Base-by-base conservation (phyloP, 371 early-diverging fungal species). In the Mucor mucedo region DNA sequence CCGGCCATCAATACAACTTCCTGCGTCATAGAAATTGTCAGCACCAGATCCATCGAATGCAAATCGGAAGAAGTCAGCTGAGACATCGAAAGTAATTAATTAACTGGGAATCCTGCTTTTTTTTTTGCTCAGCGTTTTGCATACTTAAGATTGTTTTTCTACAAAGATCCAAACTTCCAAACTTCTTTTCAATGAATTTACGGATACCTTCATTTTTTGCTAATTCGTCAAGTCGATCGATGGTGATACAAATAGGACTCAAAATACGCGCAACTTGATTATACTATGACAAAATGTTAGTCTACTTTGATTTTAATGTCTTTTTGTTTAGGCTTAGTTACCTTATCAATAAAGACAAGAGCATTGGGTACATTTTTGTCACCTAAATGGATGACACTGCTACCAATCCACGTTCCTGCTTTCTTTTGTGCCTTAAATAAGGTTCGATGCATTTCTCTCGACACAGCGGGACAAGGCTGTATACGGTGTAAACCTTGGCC, bases 31-130 rank as follows among this genome's bases (percentile, higher is more conserved):
- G 66, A 93, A 96, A 76, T 95, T 95, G 71, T 95, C 95, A 0
- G 93, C 94, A 10, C 98, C 98, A 38, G 94, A 93, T 0, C 98
- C 98, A 75, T 98, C 98, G 78, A 98, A 98, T 0, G 93, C 98
- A 63, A 89, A 88, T 33, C 92, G 81, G 87, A 98, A 98, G 69
- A 98, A 98, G 68, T 98, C 98, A 5, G 87, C 85, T 72, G 65
- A 28, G 49, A 38, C 39, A 53, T 27, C 35, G 8, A 4, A 35
- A 53, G 45, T 2, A n/a, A 13, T 63, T 39, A 48, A 52, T 39
- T 40, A 54, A 30, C 13, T 14, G 21, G 2, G 28, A 40, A 9
- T 7, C 7, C 58, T 4, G 11, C 4, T 38, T 49, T 52, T 44
- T 28, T 38, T 38, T 45, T n/a, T 52, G 11, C 13, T 33, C 30